A percentile compares a stretch with the other conserved stretches of the same genome.
Conservation (phyloP, 2,329 filamentous ascomycete genomes). For the Raffaelea deltoideospora region DNA sequence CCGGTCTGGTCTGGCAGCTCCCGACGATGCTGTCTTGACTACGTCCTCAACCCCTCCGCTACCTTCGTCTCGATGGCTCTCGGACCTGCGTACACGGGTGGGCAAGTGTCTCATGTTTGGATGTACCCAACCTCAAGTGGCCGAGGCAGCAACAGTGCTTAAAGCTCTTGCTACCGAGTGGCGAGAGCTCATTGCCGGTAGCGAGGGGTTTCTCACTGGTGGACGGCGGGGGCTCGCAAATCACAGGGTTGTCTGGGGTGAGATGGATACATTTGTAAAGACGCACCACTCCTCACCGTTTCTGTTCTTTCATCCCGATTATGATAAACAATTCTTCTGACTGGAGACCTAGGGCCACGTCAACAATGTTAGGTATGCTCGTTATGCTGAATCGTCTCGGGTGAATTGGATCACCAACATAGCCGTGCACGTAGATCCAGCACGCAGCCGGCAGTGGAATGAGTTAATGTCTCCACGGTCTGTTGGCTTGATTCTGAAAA, state of each 20-base stretch:
- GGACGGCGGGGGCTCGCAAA: conserved; percentile 45
- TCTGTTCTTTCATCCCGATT: not conserved
- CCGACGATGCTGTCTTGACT: too few relatives aligned
- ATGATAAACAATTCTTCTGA: not conserved
- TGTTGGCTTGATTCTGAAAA: conserved; percentile 62
- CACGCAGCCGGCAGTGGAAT: conserved; percentile 48
- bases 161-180: conserved; percentile 48
- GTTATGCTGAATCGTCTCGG: conserved; percentile 69
- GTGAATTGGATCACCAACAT: conserved; percentile 66
- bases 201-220: conserved; percentile 59
- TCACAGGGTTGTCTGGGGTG: conserved; percentile 66
- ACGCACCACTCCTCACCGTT: not conserved
- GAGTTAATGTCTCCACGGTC: conserved; percentile 51
- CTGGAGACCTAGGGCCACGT: conserved; percentile 46
- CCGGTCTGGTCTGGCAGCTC: too few relatives aligned
- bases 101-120: conserved; percentile 67
- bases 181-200: conserved; percentile 56
- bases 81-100: conserved; percentile 48
- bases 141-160: conserved; percentile 43
- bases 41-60: conserved; percentile 6
- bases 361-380: conserved; percentile 73
- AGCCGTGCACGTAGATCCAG: conserved; percentile 44
- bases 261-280: conserved; percentile 50
- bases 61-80: conserved; percentile 43
- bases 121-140: conserved; percentile 39